Evolutionary conservation across 1,284 basidiomycete species (phyloP).

Genomic region (Ustilago bromivora): DNA sequence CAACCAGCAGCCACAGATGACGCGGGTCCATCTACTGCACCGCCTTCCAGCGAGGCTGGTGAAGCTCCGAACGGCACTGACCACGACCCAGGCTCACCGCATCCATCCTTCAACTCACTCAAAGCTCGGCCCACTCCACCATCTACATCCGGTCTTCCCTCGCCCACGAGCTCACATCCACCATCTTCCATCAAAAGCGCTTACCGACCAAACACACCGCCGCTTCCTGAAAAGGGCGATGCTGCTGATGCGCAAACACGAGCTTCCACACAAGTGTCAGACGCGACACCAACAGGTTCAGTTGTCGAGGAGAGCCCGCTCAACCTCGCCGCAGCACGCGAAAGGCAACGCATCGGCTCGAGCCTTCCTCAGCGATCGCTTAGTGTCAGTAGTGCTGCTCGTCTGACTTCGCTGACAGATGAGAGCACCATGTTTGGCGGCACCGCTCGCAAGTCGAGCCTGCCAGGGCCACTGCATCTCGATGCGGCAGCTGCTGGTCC

Average conservation of each 20-base stretch:
- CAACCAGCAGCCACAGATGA: not conserved
- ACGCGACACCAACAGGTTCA: slow-evolving; percentile 37
- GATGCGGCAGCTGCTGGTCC: slow-evolving; percentile 11
- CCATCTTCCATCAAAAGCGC: slow-evolving; percentile 46
- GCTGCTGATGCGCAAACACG: not conserved
- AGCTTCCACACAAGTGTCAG: slow-evolving; percentile 11
- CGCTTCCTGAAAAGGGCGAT: not conserved
- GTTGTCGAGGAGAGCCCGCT: slow-evolving; percentile 45
- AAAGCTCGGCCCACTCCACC: slow-evolving; percentile 61
- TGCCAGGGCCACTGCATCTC: slow-evolving; percentile 15
- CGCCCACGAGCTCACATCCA: slow-evolving; percentile 45
- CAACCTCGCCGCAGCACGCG: slow-evolving; percentile 46
- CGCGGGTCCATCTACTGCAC: not conserved
- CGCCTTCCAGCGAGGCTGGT: slow-evolving; percentile 14
- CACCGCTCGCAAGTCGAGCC: slow-evolving; percentile 19
- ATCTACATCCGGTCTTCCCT: slow-evolving; percentile 50
- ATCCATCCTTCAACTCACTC: slow-evolving; percentile 61
- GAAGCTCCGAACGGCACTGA: slow-evolving; percentile 21
- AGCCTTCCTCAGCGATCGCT: slow-evolving; percentile 36
- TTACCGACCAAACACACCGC: slow-evolving; percentile 31
- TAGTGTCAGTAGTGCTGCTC: slow-evolving; percentile 44
- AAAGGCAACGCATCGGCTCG: slow-evolving; percentile 39
- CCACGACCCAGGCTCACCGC: slow-evolving; percentile 45
- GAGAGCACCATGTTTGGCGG: slow-evolving; percentile 54
- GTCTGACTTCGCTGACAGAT: slow-evolving; percentile 44